These are phyloP conservation scores for Quercus variabilis DNA, from an alignment of 306 rosid species.

Conservation along the genomic window DNA sequence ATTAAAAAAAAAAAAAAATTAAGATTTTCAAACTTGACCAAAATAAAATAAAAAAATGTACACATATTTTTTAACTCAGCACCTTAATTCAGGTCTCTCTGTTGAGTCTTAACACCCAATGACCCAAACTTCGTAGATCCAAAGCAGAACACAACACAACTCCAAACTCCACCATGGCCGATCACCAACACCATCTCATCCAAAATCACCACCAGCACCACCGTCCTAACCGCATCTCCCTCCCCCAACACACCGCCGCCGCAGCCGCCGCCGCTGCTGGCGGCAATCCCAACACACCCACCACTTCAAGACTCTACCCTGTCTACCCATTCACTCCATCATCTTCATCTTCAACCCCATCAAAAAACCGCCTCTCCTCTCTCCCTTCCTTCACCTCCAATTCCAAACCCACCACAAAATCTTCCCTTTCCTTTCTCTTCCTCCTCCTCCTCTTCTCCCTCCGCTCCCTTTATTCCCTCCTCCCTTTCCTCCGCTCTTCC, in stretches of 20 bases:
- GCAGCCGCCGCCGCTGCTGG: slow-evolving; percentile 12
- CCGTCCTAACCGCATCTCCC: slow-evolving; percentile 73
- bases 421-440: slow-evolving; percentile 65
- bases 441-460: slow-evolving; percentile 69
- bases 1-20: too few relatives aligned
- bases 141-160: neutral
- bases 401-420: slow-evolving; percentile 28
- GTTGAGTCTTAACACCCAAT: neutral
- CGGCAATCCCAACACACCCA: slow-evolving; percentile 7
- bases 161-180: slow-evolving; percentile 50
- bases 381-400: slow-evolving; percentile 40
- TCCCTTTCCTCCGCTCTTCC: slow-evolving; percentile 76
- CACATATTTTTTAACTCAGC: too few relatives aligned
- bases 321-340: slow-evolving; percentile 42
- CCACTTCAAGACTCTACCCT: slow-evolving; percentile 41
- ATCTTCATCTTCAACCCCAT: slow-evolving; percentile 64
- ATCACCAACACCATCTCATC: slow-evolving; percentile 36
- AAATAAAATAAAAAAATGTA: too few relatives aligned
- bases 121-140: neutral
- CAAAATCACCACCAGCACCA: slow-evolving; percentile 42
- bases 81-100: neutral
- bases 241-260: slow-evolving; percentile 49
- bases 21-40: too few relatives aligned
- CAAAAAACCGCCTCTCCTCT: slow-evolving; percentile 56
- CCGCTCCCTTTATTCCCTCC: slow-evolving; percentile 67